Percentiles rank a stretch among this genome's conserved stretches.
phyloP scores from a whole-genome alignment of 2,329 filamentous ascomycete species.

The Fusarium poae region DNA sequence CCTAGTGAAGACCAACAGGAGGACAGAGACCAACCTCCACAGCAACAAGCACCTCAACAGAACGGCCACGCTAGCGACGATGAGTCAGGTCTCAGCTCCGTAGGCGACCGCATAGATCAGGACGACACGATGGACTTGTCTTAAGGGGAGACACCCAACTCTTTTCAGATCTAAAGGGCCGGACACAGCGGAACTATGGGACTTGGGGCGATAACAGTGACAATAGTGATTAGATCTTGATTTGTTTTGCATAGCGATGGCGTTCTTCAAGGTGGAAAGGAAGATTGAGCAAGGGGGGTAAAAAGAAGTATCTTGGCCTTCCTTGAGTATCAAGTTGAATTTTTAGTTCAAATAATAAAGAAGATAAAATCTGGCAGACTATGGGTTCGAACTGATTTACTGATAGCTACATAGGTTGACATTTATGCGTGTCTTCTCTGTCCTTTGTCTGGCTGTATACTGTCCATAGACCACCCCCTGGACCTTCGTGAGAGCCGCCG shows the following conservation, averaged over 20 bases:
- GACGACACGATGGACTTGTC: conserved; percentile 63
- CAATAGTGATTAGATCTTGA: conserved; percentile 18
- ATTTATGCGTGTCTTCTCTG: too few relatives aligned
- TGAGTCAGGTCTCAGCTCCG: conserved; percentile 69
- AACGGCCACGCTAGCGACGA: conserved; percentile 51
- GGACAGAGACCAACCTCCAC: conserved; percentile 11
- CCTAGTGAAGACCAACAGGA: conserved; percentile 23
- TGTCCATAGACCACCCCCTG: too few relatives aligned
- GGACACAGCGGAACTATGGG: neutral
- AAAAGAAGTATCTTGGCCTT: conserved; percentile 21
- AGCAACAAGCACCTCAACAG: conserved; percentile 33
- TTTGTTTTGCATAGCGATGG: conserved; percentile 50
- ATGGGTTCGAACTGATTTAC: neutral
- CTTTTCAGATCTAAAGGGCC: neutral
- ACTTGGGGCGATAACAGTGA: neutral
- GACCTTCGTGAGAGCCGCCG: too few relatives aligned
- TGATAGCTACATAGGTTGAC: neutral
- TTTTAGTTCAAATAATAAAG: neutral
- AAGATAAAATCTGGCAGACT: neutral
- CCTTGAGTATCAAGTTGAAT: neutral
- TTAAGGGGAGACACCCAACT: conserved; percentile 38
- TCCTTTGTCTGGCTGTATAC: too few relatives aligned
- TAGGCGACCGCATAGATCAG: conserved; percentile 62
- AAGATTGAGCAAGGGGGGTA: conserved; percentile 12
- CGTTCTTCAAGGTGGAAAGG: conserved; percentile 41